These are phyloP conservation scores for Penicillium frequentans DNA, from an alignment of 2,329 filamentous ascomycete species.

Conservation along the genomic window DNA sequence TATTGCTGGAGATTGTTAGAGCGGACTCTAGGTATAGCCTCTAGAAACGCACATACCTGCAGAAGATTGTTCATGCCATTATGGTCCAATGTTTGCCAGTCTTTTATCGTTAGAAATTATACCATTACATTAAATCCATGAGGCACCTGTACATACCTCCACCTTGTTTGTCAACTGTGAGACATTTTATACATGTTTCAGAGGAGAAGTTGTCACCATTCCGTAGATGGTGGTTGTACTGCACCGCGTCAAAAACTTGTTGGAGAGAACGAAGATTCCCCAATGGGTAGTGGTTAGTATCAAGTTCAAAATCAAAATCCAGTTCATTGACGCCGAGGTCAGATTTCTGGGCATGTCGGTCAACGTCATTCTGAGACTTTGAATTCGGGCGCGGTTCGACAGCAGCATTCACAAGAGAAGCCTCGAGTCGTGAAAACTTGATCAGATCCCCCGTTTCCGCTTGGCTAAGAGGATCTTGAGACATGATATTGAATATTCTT, in stretches of 20 bases:
- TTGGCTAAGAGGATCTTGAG: slow-evolving; percentile 2
- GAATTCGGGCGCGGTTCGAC: slow-evolving; percentile 12
- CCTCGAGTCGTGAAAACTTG: slow-evolving; percentile 13
- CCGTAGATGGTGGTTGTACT: slow-evolving; percentile 11
- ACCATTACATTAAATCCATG: not conserved
- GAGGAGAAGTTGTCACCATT: slow-evolving; percentile 14
- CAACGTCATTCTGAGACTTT: slow-evolving; percentile 11
- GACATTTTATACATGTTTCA: slow-evolving; percentile 9
- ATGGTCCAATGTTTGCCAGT: slow-evolving; percentile 3
- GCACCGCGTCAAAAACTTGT: slow-evolving; percentile 17
- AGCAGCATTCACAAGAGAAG: slow-evolving; percentile 10
- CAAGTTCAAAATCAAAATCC: slow-evolving; percentile 11
- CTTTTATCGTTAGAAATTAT: not conserved
- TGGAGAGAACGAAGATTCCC: slow-evolving; percentile 14
- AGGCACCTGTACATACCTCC: slow-evolving; percentile 1
- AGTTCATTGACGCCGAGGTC: slow-evolving; percentile 13
- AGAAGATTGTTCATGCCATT: not conserved
- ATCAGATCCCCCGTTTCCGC: slow-evolving; percentile 7
- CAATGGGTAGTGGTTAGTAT: slow-evolving; percentile 10
- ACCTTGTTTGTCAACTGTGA: slow-evolving; percentile 1
- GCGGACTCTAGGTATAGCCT: not conserved
- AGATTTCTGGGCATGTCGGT: slow-evolving; percentile 7
- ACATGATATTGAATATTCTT: not conserved
- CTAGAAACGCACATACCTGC: not conserved
- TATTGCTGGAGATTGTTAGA: not conserved